A percentile compares a stretch with the other conserved stretches of the same genome.
Evolutionary conservation across 805 yeast genomes (phyloP).

Genomic region (Yamadazyma nakazawae): DNA sequence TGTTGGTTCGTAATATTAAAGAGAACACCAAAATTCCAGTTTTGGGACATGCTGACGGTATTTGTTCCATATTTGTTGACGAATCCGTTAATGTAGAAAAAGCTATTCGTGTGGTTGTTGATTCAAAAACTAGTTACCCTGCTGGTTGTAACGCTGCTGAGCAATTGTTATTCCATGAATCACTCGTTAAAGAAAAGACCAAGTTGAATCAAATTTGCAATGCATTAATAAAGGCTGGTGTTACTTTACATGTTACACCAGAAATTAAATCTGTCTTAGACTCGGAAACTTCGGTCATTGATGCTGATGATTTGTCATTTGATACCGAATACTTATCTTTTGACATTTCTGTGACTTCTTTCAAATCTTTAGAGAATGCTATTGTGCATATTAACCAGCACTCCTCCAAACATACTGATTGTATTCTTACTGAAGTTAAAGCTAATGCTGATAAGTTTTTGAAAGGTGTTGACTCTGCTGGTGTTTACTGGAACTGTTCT

Average conservation of each 20-base stretch:
- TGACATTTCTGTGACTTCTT: conserved; percentile 72
- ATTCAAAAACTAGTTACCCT: conserved; percentile 92
- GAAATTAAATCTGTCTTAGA: conserved; percentile 39
- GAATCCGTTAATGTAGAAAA: conserved; percentile 70
- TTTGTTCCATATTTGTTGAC: conserved; percentile 85
- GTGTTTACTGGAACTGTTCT: conserved; percentile 96
- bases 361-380: conserved; percentile 64
- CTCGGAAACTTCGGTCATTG: conserved; percentile 27
- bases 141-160: conserved; percentile 99
- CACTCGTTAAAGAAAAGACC: conserved; percentile 26
- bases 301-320: conserved; percentile 65
- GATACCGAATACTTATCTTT: conserved; percentile 79
- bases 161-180: conserved; percentile 64
- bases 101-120: conserved; percentile 74
- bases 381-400: conserved; percentile 81
- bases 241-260: conserved; percentile 64
- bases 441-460: conserved; percentile 71
- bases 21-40: conserved; percentile 91
- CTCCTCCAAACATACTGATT: conserved; percentile 95
- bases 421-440: conserved; percentile 77
- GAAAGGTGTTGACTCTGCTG: conserved; percentile 88
- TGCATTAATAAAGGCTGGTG: conserved; percentile 50
- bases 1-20: conserved; percentile 82
- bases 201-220: conserved; percentile 14
- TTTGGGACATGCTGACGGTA: conserved; percentile 97